A percentile compares a stretch with the other conserved stretches of the same genome.
phyloP scores from a whole-genome alignment of 2,329 filamentous ascomycete genomes.

The Rasamsonia emersonii region DNA sequence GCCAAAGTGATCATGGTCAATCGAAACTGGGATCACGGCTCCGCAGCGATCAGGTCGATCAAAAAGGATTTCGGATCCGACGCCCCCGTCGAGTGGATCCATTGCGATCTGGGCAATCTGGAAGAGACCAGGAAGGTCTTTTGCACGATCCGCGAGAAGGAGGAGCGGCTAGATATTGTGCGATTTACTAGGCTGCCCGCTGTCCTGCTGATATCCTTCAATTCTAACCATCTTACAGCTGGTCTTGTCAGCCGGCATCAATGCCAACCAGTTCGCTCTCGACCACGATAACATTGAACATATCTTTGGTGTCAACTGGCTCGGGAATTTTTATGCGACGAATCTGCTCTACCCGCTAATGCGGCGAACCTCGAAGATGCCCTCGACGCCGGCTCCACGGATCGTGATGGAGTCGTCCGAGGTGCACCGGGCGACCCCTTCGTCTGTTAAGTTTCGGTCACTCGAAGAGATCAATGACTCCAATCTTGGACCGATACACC shows the following conservation, averaged over 20 bases:
- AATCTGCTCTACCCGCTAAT: slow-evolving; percentile 38
- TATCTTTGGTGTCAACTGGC: slow-evolving; percentile 37
- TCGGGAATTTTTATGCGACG: slow-evolving; percentile 37
- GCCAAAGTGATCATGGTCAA: slow-evolving; percentile 31
- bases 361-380: slow-evolving; percentile 31
- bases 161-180: slow-evolving; percentile 33
- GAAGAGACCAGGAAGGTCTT: slow-evolving; percentile 33
- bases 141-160: slow-evolving; percentile 22
- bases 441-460: slow-evolving; percentile 28
- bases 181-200: neutral
- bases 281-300: slow-evolving; percentile 31
- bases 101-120: slow-evolving; percentile 36
- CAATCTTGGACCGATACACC: slow-evolving; percentile 21
- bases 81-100: slow-evolving; percentile 32
- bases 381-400: slow-evolving; percentile 26
- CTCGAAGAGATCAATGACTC: slow-evolving; percentile 38
- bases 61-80: slow-evolving; percentile 18
- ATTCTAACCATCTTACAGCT: slow-evolving; percentile 14
- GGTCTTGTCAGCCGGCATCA: slow-evolving; percentile 38
- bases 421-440: slow-evolving; percentile 32
- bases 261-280: slow-evolving; percentile 31
- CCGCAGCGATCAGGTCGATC: slow-evolving; percentile 25
- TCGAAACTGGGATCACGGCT: slow-evolving; percentile 32
- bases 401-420: slow-evolving; percentile 37
- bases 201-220: neutral